Conservation (phyloP, 2,329 filamentous ascomycete genomes). For the Dactylellina parvicollis region DNA sequence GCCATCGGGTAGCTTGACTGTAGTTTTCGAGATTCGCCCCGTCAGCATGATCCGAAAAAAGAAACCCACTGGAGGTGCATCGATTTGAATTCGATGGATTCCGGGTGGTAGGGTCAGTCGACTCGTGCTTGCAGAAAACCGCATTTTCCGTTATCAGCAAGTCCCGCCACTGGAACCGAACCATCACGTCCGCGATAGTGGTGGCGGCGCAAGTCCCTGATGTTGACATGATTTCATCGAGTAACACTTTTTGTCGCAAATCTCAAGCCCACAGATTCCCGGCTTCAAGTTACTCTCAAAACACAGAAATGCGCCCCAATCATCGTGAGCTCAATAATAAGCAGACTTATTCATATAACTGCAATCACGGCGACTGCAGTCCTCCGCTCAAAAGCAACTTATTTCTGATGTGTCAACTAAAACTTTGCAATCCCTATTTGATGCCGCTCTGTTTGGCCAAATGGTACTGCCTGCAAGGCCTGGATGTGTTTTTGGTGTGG, state of each 20-base stretch:
- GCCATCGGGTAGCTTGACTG: constrained; percentile 16
- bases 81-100: constrained; percentile 12
- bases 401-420: constrained; percentile 46
- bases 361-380: constrained; percentile 24
- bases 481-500: constrained; percentile 35
- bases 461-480: constrained; percentile 28
- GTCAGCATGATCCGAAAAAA: constrained; percentile 23
- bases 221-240: constrained; percentile 53
- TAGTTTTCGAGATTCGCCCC: constrained; percentile 36
- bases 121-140: constrained; percentile 21
- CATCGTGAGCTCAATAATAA: constrained; percentile 34
- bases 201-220: constrained; percentile 23
- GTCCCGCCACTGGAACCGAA: constrained; percentile 26
- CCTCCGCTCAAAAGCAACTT: constrained; percentile 26
- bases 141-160: constrained; percentile 35
- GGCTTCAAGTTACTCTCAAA: background rate
- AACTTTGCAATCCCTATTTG: constrained; percentile 28
- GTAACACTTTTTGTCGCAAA: constrained; percentile 37
- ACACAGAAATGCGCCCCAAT: constrained; percentile 38
- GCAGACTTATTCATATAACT: constrained; percentile 11
- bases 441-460: constrained; percentile 6
- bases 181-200: constrained; percentile 31
- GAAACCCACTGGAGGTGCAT: constrained; percentile 14
- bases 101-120: constrained; percentile 38
- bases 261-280: background rate